Base-by-base conservation (phyloP, 2,329 filamentous ascomycete species). In the Epichloe brachyelytri region DNA sequence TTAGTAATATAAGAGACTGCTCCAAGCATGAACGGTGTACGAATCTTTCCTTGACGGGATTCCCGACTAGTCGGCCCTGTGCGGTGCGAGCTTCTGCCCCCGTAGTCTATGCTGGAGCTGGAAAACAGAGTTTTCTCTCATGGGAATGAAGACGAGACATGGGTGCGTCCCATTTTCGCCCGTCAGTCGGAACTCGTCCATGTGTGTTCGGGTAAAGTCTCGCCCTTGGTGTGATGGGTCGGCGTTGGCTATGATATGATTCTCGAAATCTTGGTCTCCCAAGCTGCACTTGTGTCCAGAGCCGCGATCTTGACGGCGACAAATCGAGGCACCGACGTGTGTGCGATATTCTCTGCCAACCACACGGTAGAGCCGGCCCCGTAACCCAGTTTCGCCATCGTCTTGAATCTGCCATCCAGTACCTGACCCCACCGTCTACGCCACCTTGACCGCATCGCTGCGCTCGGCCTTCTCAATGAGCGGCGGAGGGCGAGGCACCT, bases 401-500 rank as follows among this genome's bases (percentile, higher is more conserved):
- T 26, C 22, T 26, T 26, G 22, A 26, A 26, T 26, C 22, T 26
- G 22, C 22, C 22, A 26, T 26, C 22, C 22, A 26, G 22, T 2
- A 26, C 22, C 22, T 26, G 22, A 2, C 22, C 22, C 1, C 38
- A 40, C 5, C 6, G 10, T 34, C 22, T 47, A 54, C 20, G 53
- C 50, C 3, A 39, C 43, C 48, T 53, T 54, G 17, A 54, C 36
- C 1, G 17, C 50, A 5, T 56, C 52, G 15, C 33, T 37, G 33
- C 51, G 38, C 17, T 44, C 48, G 2, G 17, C 46, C 53, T 49
- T 53, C 46, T 55, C 53, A 2, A 63, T 66, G 15, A 67, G 60
- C 0, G 64, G 60, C 0, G 63, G 60, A 0, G 66, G 66, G 52
- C 63, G 66, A 8, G 54, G 51, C 6, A 66, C 55, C 14, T 64